These are phyloP conservation scores for Penicillium herquei DNA, from an alignment of 495 filamentous ascomycete species.

Conservation along the genomic window DNA sequence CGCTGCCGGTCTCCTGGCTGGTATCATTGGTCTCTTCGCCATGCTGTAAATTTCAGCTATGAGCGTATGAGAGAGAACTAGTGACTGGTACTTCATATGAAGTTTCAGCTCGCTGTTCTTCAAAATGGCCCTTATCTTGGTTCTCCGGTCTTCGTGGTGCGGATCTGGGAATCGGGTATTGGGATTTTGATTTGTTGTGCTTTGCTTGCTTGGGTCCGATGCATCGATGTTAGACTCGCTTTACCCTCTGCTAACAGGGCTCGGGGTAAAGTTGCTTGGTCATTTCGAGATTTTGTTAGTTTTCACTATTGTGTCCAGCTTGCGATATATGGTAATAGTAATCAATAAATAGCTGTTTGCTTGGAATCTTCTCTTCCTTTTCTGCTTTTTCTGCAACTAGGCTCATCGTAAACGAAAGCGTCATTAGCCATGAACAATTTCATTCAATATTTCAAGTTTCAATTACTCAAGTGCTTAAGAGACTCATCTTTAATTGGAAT, in stretches of 20 bases:
- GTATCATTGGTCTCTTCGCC: slow-evolving; percentile 39
- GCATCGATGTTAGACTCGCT: slow-evolving; percentile 17
- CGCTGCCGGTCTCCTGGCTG: slow-evolving; percentile 36
- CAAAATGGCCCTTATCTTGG: not conserved
- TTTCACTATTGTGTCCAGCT: slow-evolving; percentile 15
- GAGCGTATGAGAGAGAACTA: slow-evolving; percentile 1
- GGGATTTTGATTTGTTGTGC: slow-evolving; percentile 6
- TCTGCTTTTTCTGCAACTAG: not conserved
- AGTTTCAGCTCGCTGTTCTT: not conserved
- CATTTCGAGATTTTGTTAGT: slow-evolving; percentile 27
- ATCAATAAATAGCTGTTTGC: slow-evolving; percentile 17
- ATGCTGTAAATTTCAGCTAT: slow-evolving; percentile 33
- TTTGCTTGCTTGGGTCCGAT: slow-evolving; percentile 8
- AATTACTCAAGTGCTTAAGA: too few species aligned
- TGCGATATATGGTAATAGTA: slow-evolving; percentile 24
- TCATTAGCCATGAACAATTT: too few species aligned
- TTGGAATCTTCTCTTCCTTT: not conserved
- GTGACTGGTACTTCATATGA: not conserved
- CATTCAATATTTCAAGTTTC: too few species aligned
- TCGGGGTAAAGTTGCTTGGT: slow-evolving; percentile 22
- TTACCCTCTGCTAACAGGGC: slow-evolving; percentile 5
- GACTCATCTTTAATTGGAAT: too few species aligned
- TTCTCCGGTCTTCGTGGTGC: slow-evolving; percentile 19
- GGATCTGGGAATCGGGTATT: slow-evolving; percentile 7
- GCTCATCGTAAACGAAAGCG: too few species aligned